Conservation (phyloP, 306 rosid genomes). For the Aeschynomene evenia region DNA sequence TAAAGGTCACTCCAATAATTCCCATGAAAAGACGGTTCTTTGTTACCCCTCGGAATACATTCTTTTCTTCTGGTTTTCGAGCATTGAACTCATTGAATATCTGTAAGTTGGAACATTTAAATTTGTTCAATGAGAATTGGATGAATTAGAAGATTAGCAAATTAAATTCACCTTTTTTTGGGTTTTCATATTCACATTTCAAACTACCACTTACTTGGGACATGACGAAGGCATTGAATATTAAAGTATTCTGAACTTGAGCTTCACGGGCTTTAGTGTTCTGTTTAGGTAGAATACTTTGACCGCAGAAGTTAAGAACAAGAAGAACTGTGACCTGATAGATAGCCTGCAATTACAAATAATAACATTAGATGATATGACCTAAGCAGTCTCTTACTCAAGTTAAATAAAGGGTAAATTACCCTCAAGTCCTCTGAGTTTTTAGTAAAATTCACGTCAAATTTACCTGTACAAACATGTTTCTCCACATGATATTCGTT, state of each 20-base stretch:
- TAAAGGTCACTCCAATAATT: slow-evolving; percentile 63
- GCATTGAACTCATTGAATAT: slow-evolving; percentile 93
- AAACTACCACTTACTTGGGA: slow-evolving; percentile 67
- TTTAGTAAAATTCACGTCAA: too few relatives aligned
- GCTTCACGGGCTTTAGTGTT: slow-evolving; percentile 26
- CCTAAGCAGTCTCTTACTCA: background rate
- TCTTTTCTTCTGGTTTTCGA: slow-evolving; percentile 88
- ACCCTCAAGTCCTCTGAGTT: too few relatives aligned
- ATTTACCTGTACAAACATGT: slow-evolving; percentile 79
- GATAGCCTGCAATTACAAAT: slow-evolving; percentile 55
- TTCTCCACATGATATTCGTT: slow-evolving; percentile 99
- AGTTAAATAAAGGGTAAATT: too few relatives aligned
- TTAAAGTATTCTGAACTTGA: slow-evolving; percentile 71
- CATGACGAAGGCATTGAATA: slow-evolving; percentile 90
- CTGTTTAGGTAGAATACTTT: slow-evolving; percentile 46
- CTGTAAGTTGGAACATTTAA: slow-evolving; percentile 41
- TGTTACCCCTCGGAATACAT: slow-evolving; percentile 77
- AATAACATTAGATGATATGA: slow-evolving; percentile 15
- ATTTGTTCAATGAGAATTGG: background rate
- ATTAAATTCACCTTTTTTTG: background rate
- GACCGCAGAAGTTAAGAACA: slow-evolving; percentile 66
- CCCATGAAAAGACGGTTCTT: slow-evolving; percentile 76
- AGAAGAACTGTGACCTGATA: slow-evolving; percentile 84
- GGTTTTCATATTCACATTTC: background rate
- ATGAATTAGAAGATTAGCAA: slow-evolving; percentile 10